These are phyloP conservation scores for Pseudomassariella vexata DNA, from an alignment of 2,329 filamentous ascomycete species.

Conservation along the genomic window DNA sequence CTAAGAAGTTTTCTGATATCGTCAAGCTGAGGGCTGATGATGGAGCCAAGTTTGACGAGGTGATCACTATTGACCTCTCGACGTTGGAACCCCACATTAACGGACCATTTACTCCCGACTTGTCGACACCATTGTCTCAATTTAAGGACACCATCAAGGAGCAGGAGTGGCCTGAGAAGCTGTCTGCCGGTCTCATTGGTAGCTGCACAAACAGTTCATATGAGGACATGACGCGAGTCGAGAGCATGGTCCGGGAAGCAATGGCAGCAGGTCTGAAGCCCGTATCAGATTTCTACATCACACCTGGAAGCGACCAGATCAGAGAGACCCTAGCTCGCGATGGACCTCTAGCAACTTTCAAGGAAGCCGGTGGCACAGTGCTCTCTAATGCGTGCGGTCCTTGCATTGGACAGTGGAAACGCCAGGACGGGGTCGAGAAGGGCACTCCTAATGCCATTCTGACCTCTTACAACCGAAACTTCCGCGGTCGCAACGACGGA, in stretches of 20 bases:
- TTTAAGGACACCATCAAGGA: slow-evolving; percentile 81
- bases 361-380: slow-evolving; percentile 78
- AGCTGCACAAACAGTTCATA: slow-evolving; percentile 99
- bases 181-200: slow-evolving; percentile 90
- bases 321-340: slow-evolving; percentile 89
- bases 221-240: slow-evolving; percentile 95
- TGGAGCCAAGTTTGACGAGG: slow-evolving; percentile 80
- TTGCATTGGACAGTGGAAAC: slow-evolving; percentile 93
- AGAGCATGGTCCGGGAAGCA: slow-evolving; percentile 89
- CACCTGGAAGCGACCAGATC: slow-evolving; percentile 94
- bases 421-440: slow-evolving; percentile 78
- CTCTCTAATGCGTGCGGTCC: slow-evolving; percentile 93
- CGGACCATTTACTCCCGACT: slow-evolving; percentile 91
- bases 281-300: slow-evolving; percentile 89
- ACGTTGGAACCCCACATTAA: slow-evolving; percentile 94
- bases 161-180: slow-evolving; percentile 84
- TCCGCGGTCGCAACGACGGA: slow-evolving; percentile 92
- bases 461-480: slow-evolving; percentile 97
- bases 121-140: slow-evolving; percentile 84
- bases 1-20: slow-evolving; percentile 45
- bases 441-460: slow-evolving; percentile 90
- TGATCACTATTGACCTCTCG: slow-evolving; percentile 86
- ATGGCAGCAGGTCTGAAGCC: slow-evolving; percentile 84
- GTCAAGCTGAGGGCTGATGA: slow-evolving; percentile 70
- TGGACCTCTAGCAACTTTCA: slow-evolving; percentile 78